Percentiles rank a stretch among this genome's conserved stretches.
Conservation (phyloP, 768 basidiomycete species). For the Melanogaster broomeanus region DNA sequence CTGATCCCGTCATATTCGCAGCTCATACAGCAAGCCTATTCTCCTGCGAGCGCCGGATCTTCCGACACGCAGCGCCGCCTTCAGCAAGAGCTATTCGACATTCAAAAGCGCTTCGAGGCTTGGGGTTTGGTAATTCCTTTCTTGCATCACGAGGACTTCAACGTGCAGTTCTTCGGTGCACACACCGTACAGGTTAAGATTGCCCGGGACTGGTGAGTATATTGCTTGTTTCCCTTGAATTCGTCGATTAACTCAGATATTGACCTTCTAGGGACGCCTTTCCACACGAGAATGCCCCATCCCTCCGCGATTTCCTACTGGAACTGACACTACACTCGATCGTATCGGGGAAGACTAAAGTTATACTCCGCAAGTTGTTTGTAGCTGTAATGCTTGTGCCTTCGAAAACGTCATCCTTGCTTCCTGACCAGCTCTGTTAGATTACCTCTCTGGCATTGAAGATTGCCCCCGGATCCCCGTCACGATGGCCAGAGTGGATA, state of each 20-base stretch:
- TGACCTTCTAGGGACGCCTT: slow-evolving; percentile 63
- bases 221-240: background rate
- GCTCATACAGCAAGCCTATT: slow-evolving; percentile 72
- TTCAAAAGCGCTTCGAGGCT: slow-evolving; percentile 75
- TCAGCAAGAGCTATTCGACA: slow-evolving; percentile 74
- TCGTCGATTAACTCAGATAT: slow-evolving; percentile 4
- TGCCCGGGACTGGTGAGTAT: slow-evolving; percentile 80
- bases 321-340: slow-evolving; percentile 70
- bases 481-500: slow-evolving; percentile 79
- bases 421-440: slow-evolving; percentile 33
- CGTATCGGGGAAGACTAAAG: slow-evolving; percentile 55
- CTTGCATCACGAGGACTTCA: slow-evolving; percentile 67
- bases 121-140: slow-evolving; percentile 86
- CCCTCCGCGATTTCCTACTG: slow-evolving; percentile 67
- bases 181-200: slow-evolving; percentile 95
- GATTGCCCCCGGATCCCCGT: slow-evolving; percentile 57
- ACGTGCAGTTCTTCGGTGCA: slow-evolving; percentile 94
- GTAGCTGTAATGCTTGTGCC: slow-evolving; percentile 60
- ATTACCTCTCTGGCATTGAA: slow-evolving; percentile 72
- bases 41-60: slow-evolving; percentile 49
- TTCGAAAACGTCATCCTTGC: background rate
- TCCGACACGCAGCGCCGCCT: slow-evolving; percentile 62
- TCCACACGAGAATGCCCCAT: slow-evolving; percentile 57
- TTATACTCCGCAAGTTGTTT: slow-evolving; percentile 85
- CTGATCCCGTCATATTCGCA: slow-evolving; percentile 30